phyloP scores from a whole-genome alignment of 768 basidiomycete species.

The Imleria badia region DNA sequence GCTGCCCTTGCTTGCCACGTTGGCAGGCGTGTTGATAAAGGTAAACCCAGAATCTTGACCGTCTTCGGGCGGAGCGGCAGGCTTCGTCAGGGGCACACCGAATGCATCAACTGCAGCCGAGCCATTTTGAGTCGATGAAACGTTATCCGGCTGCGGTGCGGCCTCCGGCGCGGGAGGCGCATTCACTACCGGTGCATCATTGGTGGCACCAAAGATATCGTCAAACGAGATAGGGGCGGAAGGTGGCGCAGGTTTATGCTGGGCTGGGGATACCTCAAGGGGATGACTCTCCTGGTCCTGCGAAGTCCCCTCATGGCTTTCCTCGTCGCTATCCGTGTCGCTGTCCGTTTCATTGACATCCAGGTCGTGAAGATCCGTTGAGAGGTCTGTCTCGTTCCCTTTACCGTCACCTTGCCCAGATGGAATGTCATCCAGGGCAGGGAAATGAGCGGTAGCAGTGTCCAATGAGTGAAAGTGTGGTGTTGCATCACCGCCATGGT shows the following conservation, averaged over 20 bases:
- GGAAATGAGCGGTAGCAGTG: conserved; percentile 32
- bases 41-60: conserved; percentile 21
- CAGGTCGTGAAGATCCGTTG: conserved; percentile 54
- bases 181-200: conserved; percentile 22
- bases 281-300: conserved; percentile 22
- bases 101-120: conserved; percentile 35
- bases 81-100: conserved; percentile 36
- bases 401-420: conserved; percentile 23
- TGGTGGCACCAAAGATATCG: conserved; percentile 49
- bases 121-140: conserved; percentile 14
- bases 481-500: conserved; percentile 7
- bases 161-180: conserved; percentile 17
- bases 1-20: conserved; percentile 11
- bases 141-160: conserved; percentile 18
- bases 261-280: conserved; percentile 12
- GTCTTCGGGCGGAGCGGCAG: conserved; percentile 16
- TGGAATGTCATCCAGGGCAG: conserved; percentile 35
- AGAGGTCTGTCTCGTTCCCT: conserved; percentile 53
- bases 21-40: conserved; percentile 16
- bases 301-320: conserved; percentile 33
- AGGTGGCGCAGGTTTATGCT: conserved; percentile 10
- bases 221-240: conserved; percentile 45
- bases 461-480: conserved; percentile 28
- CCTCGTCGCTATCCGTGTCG: conserved; percentile 48
- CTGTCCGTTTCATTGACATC: conserved; percentile 57